A percentile compares a stretch with the other conserved stretches of the same genome.
phyloP scores from a whole-genome alignment of 345 rosid species.

The Gossypium arboreum region DNA sequence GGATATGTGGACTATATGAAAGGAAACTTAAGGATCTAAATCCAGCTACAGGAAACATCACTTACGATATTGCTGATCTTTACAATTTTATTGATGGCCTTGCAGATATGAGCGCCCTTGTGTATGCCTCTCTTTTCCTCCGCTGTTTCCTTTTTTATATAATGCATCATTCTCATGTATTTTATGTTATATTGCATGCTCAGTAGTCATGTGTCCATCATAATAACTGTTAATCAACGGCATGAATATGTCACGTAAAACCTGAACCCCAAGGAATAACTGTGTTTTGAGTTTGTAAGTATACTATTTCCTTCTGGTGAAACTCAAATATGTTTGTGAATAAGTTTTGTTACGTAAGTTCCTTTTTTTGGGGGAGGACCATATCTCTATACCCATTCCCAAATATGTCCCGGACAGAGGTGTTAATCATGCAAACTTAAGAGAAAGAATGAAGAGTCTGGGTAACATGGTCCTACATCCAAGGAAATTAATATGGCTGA shows the following conservation, averaged over 20 bases:
- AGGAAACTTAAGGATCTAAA: slow-evolving; percentile 68
- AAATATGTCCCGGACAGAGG: neutral
- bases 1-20: slow-evolving; percentile 67
- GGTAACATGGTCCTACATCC: neutral
- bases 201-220: neutral
- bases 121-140: slow-evolving; percentile 35
- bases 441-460: neutral
- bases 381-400: neutral
- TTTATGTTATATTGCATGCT: slow-evolving; percentile 4
- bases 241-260: neutral
- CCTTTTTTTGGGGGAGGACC: too few relatives aligned
- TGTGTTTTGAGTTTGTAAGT: neutral
- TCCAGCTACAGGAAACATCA: slow-evolving; percentile 56
- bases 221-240: neutral
- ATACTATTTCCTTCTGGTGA: neutral
- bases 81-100: slow-evolving; percentile 5
- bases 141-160: neutral
- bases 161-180: neutral
- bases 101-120: slow-evolving; percentile 35
- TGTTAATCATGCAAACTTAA: neutral
- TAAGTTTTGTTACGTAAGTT: neutral
- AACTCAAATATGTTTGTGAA: neutral
- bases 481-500: neutral
- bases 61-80: slow-evolving; percentile 25
- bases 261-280: neutral